phyloP scores from a whole-genome alignment of 805 yeast genomes.

The Metschnikowia drakensbergensis region DNA sequence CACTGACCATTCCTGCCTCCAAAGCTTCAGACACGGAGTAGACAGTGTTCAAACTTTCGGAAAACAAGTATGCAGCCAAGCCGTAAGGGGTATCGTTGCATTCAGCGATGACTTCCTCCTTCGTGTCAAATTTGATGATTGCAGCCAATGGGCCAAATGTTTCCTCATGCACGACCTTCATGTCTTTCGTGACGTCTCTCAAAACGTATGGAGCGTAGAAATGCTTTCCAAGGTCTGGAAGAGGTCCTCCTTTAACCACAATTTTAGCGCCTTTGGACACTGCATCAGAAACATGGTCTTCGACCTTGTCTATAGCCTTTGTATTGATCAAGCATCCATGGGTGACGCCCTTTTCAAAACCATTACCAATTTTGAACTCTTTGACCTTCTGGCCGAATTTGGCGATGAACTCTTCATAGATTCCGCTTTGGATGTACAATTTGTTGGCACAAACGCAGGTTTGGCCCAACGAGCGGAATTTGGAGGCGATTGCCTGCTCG shows the following conservation, averaged over 20 bases:
- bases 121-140: slow-evolving; percentile 48
- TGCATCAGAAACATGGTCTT: slow-evolving; percentile 53
- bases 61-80: slow-evolving; percentile 56
- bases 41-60: slow-evolving; percentile 47
- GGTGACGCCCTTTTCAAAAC: slow-evolving; percentile 47
- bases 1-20: slow-evolving; percentile 64
- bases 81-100: slow-evolving; percentile 58
- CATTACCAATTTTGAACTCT: slow-evolving; percentile 48
- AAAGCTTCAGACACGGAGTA: slow-evolving; percentile 52
- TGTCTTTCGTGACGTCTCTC: slow-evolving; percentile 47
- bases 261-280: slow-evolving; percentile 50
- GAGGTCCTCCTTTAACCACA: slow-evolving; percentile 49
- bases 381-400: slow-evolving; percentile 46
- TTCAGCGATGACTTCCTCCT: slow-evolving; percentile 48
- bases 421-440: slow-evolving; percentile 56
- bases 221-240: slow-evolving; percentile 46
- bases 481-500: slow-evolving; percentile 59
- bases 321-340: slow-evolving; percentile 57
- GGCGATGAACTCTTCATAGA: slow-evolving; percentile 60
- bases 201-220: slow-evolving; percentile 56
- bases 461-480: slow-evolving; percentile 76
- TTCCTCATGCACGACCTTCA: slow-evolving; percentile 52
- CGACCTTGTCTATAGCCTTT: slow-evolving; percentile 50
- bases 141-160: slow-evolving; percentile 67
- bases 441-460: slow-evolving; percentile 81